Base-by-base conservation (phyloP, 2,329 filamentous ascomycete species). In the Trichoderma sp. region DNA sequence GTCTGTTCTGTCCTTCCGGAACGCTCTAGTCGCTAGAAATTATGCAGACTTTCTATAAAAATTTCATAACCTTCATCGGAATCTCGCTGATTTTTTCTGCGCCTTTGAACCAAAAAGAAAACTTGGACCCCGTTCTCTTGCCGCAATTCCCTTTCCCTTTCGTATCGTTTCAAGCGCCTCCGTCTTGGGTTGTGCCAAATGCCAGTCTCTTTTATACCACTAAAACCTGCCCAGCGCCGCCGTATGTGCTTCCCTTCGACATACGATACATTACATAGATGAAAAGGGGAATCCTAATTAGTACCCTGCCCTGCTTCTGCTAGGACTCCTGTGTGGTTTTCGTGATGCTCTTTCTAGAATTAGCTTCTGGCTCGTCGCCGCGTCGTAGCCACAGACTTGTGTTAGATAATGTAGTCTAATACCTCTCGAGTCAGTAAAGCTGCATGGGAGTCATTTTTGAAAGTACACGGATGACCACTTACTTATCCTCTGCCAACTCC, bases 401-500 rank as follows among this genome's bases (percentile, higher is more conserved):
- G 82, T 85, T 32, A 89, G 79, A 75, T 88, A 89, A 64, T 81
- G 79, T 65, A 88, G 78, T 74, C 87, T 89, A 71, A 17, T 4
- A 2, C 43, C 12, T 17, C 34, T 26, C 76, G 80, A 81, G 78
- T 71, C 39, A 17, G 28, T 11, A 13, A 30, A n/a, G 15, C 11
- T 39, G 15, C 17, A 7, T 39, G 6, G 1, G 15, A 2, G 2
- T 34, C 34, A 2, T 30, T 32, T 12, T 32, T 23, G 17, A 39
- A 53, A 34, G 26, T 5, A 17, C 6, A 15, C 12, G 11, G 28
- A 5, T n/a, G 65, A 61, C 39, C 6, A 20, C 91, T 88, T 83
- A 97, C 94, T 93, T 95, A 76, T 94, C 92, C 76, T 92, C 90
- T 66, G 85, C 87, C 58, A 89, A 88, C 79, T 94, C 87, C 78